phyloP scores from a whole-genome alignment of 2,329 filamentous ascomycete species.

The Davidsoniella neocaledoniae region DNA sequence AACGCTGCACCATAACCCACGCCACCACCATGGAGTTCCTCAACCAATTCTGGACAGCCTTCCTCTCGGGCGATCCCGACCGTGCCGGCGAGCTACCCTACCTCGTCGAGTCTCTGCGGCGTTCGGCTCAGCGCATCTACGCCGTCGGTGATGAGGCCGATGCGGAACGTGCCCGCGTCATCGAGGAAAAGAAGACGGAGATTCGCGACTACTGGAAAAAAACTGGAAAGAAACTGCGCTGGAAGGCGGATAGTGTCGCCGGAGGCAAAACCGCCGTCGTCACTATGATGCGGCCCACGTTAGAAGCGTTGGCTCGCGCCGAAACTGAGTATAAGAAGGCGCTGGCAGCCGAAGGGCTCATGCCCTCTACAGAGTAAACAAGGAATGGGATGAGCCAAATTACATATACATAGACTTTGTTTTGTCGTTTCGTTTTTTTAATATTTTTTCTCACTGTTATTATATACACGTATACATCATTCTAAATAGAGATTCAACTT shows the following conservation, averaged over 20 bases:
- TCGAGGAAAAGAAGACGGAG: slow-evolving; percentile 51
- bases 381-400: neutral
- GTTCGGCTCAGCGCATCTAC: slow-evolving; percentile 62
- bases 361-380: slow-evolving; percentile 28
- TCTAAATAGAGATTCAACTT: too few species aligned
- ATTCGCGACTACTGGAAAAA: slow-evolving; percentile 52
- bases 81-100: slow-evolving; percentile 67
- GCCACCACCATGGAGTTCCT: slow-evolving; percentile 90
- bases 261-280: slow-evolving; percentile 64
- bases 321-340: slow-evolving; percentile 54
- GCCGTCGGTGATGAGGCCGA: slow-evolving; percentile 71
- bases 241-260: slow-evolving; percentile 49
- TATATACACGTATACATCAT: neutral
- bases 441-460: neutral
- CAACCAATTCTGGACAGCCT: slow-evolving; percentile 93
- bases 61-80: slow-evolving; percentile 71
- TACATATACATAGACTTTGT: neutral
- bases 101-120: slow-evolving; percentile 63
- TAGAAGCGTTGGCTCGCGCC: slow-evolving; percentile 53
- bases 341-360: slow-evolving; percentile 44
- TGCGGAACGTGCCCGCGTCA: slow-evolving; percentile 46
- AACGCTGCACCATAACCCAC: slow-evolving; percentile 53
- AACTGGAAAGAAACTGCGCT: slow-evolving; percentile 56
- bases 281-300: slow-evolving; percentile 58
- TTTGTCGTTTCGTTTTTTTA: neutral